These are phyloP conservation scores for Cymbidium sinense DNA, from an alignment of 106 monocot genomes.

Conservation along the genomic window DNA sequence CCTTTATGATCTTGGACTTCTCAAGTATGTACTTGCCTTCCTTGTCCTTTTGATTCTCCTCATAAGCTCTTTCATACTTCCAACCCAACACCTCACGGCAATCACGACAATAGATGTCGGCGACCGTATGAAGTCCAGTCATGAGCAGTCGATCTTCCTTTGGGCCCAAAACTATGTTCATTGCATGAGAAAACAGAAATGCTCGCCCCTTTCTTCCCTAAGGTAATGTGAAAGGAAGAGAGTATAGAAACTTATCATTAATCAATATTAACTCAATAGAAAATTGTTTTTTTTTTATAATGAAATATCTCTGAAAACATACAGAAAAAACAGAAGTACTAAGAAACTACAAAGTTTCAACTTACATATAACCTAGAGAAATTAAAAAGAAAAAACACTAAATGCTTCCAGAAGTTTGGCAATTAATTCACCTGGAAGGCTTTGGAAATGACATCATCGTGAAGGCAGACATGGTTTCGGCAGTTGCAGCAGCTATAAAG, in stretches of 20 bases:
- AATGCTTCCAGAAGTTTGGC: background rate
- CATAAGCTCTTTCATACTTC: constrained; percentile 81
- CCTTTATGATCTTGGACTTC: constrained; percentile 73
- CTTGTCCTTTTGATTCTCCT: constrained; percentile 77
- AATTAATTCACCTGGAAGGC: constrained; percentile 45
- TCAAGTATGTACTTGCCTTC: constrained; percentile 90
- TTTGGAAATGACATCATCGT: constrained; percentile 60
- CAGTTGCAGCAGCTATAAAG: constrained; percentile 70
- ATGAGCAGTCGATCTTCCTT: constrained; percentile 77
- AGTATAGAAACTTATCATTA: background rate
- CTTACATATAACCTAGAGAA: background rate
- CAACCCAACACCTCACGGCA: constrained; percentile 76
- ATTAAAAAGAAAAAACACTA: background rate
- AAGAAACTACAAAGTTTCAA: background rate
- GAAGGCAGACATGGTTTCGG: constrained; percentile 48
- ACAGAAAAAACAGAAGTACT: background rate
- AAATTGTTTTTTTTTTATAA: too few species aligned
- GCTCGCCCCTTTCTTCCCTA: constrained; percentile 82
- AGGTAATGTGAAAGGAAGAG: background rate
- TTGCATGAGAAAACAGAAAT: constrained; percentile 80
- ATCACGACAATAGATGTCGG: constrained; percentile 76
- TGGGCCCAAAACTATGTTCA: constrained; percentile 67
- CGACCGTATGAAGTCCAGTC: constrained; percentile 86
- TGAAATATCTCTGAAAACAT: too few species aligned
- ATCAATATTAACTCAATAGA: background rate